These are phyloP conservation scores for Nakazawaea sp. DNA, from an alignment of 805 yeast genomes.

Conservation along the genomic window DNA sequence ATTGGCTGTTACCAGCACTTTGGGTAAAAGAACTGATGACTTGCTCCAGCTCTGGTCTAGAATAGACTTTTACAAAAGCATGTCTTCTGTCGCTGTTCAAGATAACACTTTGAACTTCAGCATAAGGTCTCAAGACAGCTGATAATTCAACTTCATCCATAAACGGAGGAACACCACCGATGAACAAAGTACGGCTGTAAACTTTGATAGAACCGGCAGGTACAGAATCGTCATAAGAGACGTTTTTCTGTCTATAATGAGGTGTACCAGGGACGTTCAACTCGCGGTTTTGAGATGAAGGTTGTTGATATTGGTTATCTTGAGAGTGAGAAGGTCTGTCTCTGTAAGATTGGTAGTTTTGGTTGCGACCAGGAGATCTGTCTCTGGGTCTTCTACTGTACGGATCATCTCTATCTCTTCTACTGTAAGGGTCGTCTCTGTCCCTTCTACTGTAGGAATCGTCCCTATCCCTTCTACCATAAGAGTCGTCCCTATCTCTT, in stretches of 20 bases:
- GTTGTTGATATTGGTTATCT: background rate
- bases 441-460: constrained; percentile 8
- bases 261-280: constrained; percentile 63
- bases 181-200: constrained; percentile 81
- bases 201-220: constrained; percentile 81
- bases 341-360: too few species aligned
- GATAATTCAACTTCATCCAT: constrained; percentile 75
- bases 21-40: constrained; percentile 61
- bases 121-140: constrained; percentile 70
- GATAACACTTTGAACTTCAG: constrained; percentile 87
- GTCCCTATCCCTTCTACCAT: constrained; percentile 21
- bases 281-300: constrained; percentile 37
- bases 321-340: background rate
- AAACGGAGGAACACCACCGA: constrained; percentile 85
- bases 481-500: constrained; percentile 50
- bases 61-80: constrained; percentile 92
- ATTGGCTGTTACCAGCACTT: constrained; percentile 50
- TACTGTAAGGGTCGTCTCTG: constrained; percentile 4
- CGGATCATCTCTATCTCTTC: background rate
- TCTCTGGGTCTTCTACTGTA: background rate
- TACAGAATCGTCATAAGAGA: constrained; percentile 60
- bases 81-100: constrained; percentile 86
- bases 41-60: constrained; percentile 85
- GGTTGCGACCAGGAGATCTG: background rate
- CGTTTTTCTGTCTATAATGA: constrained; percentile 70